Evolutionary conservation across 176 grass and related monocot genomes (phyloP), one percentile per base, ranked within the genome.

Genomic region (Miscanthus lutarioriparius): DNA sequence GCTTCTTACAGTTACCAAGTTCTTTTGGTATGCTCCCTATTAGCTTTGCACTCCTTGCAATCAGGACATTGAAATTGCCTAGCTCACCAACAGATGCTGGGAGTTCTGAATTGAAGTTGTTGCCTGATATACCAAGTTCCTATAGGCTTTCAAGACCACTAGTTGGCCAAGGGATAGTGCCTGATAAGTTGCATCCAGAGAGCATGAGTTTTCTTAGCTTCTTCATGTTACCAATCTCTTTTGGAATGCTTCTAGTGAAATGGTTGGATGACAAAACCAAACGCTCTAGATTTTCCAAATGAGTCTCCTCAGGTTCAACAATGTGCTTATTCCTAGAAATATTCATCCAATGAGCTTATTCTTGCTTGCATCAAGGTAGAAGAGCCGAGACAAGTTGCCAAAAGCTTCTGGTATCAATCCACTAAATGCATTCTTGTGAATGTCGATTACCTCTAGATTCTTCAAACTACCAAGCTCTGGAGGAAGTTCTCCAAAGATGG

Each of bases 1-100:
- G 82, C 37, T 86, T 90, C 66, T 86, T 97, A 90, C 88, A 97
- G 27, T 77, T 82, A 41, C 94, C 90, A 71, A 97, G 80, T 64
- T 80, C 74, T 83, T 85, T 85, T 0, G 90, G 94, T 85, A 97
- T 89, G 47, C 17, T 62, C 45, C 94, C 86, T 77, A 45, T 81
- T 32, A 94, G 68, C 45, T 81, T 88, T 58, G 86, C 86, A 75
- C 65, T 84, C 20, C 65, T 70, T 85, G 90, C 81, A 69, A 89
- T 12, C 28, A 92, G 70, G 17, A 77, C 65, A 6, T 53, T 85
- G 6, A 97, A 78, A 72, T 92, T 85, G 61, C 64, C 61, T 64
- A 94, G 80, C 72, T 91, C 78, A 69, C 90, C 92, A 8, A 97
- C 67, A 75, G 49, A 75, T 22, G 49, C 37, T 61, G 86, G 88